A percentile compares a stretch with the other conserved stretches of the same genome.
Conservation (phyloP, 2,329 filamentous ascomycete genomes). For the Diaporthe vexans region DNA sequence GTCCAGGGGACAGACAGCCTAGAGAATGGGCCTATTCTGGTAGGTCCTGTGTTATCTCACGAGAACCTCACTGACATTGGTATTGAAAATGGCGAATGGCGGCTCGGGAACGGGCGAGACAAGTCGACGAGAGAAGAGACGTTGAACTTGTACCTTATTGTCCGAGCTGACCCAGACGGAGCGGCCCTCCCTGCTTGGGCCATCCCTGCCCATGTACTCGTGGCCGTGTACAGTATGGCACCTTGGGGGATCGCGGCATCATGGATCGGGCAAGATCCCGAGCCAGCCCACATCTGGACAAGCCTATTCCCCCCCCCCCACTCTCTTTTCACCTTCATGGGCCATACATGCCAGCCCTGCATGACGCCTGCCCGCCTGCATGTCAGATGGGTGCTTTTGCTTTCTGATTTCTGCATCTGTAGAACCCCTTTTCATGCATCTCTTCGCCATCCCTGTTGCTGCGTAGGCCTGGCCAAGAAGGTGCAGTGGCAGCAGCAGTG, state of each 20-base stretch:
- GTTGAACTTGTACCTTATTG: not conserved
- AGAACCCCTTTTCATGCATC: not conserved
- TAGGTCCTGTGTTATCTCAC: not conserved
- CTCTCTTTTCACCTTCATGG: not conserved
- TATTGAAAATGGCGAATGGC: not conserved
- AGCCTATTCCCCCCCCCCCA: not conserved
- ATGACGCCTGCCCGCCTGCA: too few relatives aligned
- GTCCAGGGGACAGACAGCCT: not conserved
- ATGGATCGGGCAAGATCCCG: constrained; percentile 28
- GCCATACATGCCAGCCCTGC: too few relatives aligned
- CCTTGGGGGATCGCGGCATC: constrained; percentile 24
- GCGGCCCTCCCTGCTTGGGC: not conserved
- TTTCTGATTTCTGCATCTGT: not conserved
- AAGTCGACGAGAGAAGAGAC: not conserved
- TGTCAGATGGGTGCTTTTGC: not conserved
- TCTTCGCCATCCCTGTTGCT: not conserved
- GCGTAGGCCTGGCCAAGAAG: constrained; percentile 2
- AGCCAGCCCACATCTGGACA: constrained; percentile 20
- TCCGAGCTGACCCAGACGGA: not conserved
- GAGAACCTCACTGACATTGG: constrained; percentile 7
- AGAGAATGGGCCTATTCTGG: not conserved
- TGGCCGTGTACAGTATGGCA: not conserved
- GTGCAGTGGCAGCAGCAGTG: constrained; percentile 22
- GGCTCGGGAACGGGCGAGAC: not conserved
- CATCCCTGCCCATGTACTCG: not conserved